phyloP scores from a whole-genome alignment of 2,329 filamentous ascomycete species.

The Aspergillus hortae region DNA sequence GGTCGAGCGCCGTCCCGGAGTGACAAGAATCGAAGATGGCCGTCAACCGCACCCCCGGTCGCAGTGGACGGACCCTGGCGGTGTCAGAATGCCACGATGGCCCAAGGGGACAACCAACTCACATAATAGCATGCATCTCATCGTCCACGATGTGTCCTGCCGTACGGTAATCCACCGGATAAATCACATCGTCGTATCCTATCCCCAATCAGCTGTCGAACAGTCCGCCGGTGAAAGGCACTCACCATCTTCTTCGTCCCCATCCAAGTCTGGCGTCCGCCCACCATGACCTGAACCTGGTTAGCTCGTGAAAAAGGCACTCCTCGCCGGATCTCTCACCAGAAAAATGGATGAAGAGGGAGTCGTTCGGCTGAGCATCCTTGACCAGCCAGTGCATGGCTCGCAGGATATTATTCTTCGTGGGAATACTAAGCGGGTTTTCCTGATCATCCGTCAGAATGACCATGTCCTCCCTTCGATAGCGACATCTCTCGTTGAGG shows the following conservation, averaged over 20 bases:
- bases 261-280: constrained; percentile 68
- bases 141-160: constrained; percentile 73
- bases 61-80: constrained; percentile 65
- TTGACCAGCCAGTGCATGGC: constrained; percentile 99
- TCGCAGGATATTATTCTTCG: constrained; percentile 87
- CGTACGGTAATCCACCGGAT: constrained; percentile 68
- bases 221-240: neutral
- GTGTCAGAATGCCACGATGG: neutral
- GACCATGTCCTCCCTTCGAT: constrained; percentile 95
- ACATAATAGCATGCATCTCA: constrained; percentile 70
- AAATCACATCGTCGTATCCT: constrained; percentile 72
- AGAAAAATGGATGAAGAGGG: constrained; percentile 94
- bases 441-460: constrained; percentile 93
- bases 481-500: constrained; percentile 78
- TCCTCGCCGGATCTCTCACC: constrained; percentile 49
- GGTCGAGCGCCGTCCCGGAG: constrained; percentile 62
- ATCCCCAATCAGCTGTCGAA: neutral
- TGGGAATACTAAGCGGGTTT: constrained; percentile 95
- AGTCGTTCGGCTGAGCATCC: constrained; percentile 86
- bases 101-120: neutral
- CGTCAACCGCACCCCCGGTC: constrained; percentile 75
- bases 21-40: constrained; percentile 68
- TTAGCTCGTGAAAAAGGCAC: neutral
- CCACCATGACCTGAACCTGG: constrained; percentile 63
- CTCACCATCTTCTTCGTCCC: constrained; percentile 67